These are phyloP conservation scores for Syzygium malaccense DNA, from an alignment of 441 rosid genomes.

Conservation along the genomic window DNA sequence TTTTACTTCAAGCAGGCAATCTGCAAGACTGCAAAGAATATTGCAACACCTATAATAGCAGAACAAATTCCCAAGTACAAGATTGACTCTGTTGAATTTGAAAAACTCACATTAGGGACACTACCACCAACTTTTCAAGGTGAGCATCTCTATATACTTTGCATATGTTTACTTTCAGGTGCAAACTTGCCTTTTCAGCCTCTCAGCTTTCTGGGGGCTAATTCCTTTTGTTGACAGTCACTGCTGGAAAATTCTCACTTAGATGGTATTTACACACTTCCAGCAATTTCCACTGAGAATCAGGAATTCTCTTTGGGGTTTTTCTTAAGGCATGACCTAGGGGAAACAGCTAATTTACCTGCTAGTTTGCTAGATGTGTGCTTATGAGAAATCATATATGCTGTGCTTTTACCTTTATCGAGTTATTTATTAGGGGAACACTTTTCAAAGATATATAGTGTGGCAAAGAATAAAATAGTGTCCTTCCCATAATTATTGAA, in stretches of 20 bases:
- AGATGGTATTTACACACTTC: background rate
- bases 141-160: conserved; percentile 6
- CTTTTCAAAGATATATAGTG: background rate
- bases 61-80: conserved; percentile 94
- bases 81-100: conserved; percentile 88
- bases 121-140: conserved; percentile 91
- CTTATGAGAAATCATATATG: background rate
- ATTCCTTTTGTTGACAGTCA: background rate
- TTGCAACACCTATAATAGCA: conserved; percentile 77
- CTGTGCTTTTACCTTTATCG: background rate
- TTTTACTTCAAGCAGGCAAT: conserved; percentile 49
- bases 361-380: background rate
- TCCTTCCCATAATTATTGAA: background rate
- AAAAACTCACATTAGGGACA: conserved; percentile 76
- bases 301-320: background rate
- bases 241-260: background rate
- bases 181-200: background rate
- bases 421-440: background rate
- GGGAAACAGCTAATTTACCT: background rate
- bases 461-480: background rate
- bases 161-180: background rate
- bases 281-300: background rate
- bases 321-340: background rate
- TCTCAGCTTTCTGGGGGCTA: background rate
- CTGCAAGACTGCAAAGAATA: conserved; percentile 64